Base-by-base conservation (phyloP, 768 basidiomycete species). In the Epithele typhae region DNA sequence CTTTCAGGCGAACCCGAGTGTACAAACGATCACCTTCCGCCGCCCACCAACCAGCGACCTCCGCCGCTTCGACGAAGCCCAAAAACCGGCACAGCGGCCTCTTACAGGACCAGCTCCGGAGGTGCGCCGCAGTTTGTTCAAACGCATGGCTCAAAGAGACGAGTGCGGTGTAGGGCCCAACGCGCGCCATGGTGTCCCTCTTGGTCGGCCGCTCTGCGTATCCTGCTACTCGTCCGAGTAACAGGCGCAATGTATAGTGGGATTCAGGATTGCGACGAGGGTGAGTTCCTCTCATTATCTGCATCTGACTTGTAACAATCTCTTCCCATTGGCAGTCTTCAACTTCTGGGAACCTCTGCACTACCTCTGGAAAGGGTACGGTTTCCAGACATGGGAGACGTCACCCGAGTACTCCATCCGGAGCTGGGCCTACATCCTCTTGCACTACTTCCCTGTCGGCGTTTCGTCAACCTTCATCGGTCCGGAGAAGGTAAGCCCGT, bases 331-430 rank as follows among this genome's bases (percentile, higher is more conserved):
- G n/a, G 21, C 44, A 99, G 96, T 96, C 11, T 99, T 84, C 77
- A 99, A 99, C 68, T 99, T 96, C 66, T 98, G 92, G 92, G 96
- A 98, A 61, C 96, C 96, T 17, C 70, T 99, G 14, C 96, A 99
- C 68, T 94, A 93, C 61, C 73, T 96, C 46, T 79, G 84, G 48
- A 71, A 82, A 46, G 92, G 91, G 21, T 74, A 82, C 50, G 96
- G 89, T 7, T 97, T 99, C 65, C 95, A 98, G 67, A 98, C 96
- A 0, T 99, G 96, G 96, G 96, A 99, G 62, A 80, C 90, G 5
- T 88, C 93, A 8, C 93, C 96, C 10, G 69, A 76, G 43, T 96
- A 84, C 61, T 82, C 93, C n/a, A 82, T 99, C 53, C 76, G 96
- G 54, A 94, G 92, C 54, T 98, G 93, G 92, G 81, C 92, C 10